These are phyloP conservation scores for Russula brevipes DNA, from an alignment of 768 basidiomycete species.

Conservation along the genomic window DNA sequence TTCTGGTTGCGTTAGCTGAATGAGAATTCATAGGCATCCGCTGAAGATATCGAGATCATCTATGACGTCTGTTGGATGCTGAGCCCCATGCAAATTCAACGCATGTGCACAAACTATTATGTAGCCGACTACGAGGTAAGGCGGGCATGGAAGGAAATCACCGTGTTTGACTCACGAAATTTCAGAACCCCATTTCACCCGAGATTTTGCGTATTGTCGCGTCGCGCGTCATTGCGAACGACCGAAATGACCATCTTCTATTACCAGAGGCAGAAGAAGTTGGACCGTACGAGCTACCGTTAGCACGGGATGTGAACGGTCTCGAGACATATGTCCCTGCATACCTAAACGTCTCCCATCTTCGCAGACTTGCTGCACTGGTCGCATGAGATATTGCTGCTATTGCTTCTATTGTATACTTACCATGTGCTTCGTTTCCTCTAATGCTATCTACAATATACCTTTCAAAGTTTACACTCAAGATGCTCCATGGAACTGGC, in stretches of 20 bases:
- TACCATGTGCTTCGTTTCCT: conserved; percentile 5
- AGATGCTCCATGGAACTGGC: not conserved
- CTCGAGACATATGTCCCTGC: conserved; percentile 95
- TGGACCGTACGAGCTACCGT: conserved; percentile 88
- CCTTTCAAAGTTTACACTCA: conserved; percentile 4
- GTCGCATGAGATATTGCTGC: conserved; percentile 51
- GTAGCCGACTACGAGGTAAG: conserved; percentile 97
- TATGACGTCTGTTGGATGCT: conserved; percentile 99
- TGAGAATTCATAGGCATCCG: conserved; percentile 57
- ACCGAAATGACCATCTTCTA: conserved; percentile 94
- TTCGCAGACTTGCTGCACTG: conserved; percentile 80
- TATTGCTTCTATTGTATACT: conserved; percentile 10
- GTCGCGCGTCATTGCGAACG: conserved; percentile 90
- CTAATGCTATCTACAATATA: conserved; percentile 22
- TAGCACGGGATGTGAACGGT: conserved; percentile 91
- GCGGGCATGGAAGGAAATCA: not conserved
- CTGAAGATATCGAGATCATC: conserved; percentile 96
- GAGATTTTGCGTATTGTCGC: conserved; percentile 97
- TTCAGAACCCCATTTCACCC: conserved; percentile 89
- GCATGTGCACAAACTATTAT: conserved; percentile 98
- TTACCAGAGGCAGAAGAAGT: conserved; percentile 98
- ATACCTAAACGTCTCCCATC: conserved; percentile 84
- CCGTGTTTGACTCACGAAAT: conserved; percentile 13
- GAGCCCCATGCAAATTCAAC: conserved; percentile 97
- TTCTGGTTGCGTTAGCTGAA: not conserved